These are phyloP conservation scores for Bathelium albidoporum DNA, from an alignment of 495 filamentous ascomycete species.

Conservation along the genomic window DNA sequence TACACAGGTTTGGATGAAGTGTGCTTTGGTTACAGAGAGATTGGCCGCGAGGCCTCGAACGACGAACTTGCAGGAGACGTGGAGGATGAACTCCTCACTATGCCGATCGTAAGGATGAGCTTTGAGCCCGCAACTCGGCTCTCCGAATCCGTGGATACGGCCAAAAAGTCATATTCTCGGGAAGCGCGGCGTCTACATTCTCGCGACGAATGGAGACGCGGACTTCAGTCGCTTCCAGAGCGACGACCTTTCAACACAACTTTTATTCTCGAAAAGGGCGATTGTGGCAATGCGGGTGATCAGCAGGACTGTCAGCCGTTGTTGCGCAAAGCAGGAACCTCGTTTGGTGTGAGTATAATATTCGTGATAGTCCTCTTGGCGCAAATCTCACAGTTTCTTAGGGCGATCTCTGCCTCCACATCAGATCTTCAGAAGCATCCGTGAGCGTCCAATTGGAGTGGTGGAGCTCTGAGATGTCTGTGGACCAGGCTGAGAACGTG, in stretches of 20 bases:
- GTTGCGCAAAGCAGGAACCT: not conserved
- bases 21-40: not conserved
- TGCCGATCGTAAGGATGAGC: not conserved
- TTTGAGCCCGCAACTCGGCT: not conserved
- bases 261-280: slow-evolving; percentile 21
- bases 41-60: not conserved
- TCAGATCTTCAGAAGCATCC: slow-evolving; percentile 34
- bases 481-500: slow-evolving; percentile 37
- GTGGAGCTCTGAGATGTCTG: slow-evolving; percentile 37
- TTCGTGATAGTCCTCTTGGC: too few species aligned
- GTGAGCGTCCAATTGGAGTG: slow-evolving; percentile 40
- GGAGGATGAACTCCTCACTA: not conserved
- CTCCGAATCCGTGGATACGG: not conserved
- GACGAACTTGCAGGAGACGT: not conserved
- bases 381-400: slow-evolving; percentile 15
- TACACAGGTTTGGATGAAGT: not conserved
- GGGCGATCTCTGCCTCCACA: slow-evolving; percentile 39
- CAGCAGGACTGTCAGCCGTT: not conserved
- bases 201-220: not conserved
- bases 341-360: not conserved
- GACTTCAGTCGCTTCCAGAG: not conserved
- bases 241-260: slow-evolving; percentile 23
- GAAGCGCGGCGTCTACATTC: not conserved
- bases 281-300: not conserved
- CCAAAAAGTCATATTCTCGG: not conserved